Evolutionary conservation across 176 grass and related monocot genomes (phyloP).

Genomic region (Areca catechu): DNA sequence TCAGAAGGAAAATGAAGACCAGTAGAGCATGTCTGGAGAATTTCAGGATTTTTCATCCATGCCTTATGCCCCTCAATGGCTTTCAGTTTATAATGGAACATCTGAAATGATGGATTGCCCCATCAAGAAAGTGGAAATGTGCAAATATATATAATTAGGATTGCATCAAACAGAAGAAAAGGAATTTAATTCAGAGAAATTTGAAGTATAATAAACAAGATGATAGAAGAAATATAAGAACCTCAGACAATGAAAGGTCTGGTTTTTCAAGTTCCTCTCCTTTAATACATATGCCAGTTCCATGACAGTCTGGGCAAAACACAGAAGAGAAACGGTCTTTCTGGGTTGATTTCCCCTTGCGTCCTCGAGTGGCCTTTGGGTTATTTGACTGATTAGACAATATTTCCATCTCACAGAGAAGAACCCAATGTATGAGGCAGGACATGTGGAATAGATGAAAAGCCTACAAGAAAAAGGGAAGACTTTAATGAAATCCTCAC

Average conservation of each 20-base stretch:
- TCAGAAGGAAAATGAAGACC: conserved; percentile 65
- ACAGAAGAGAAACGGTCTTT: conserved; percentile 58
- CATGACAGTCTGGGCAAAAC: conserved; percentile 88
- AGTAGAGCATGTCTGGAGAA: conserved; percentile 80
- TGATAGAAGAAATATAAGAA: conserved; percentile 7
- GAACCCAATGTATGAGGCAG: conserved; percentile 89
- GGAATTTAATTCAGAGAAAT: background rate
- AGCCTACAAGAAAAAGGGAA: conserved; percentile 10
- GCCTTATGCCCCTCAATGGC: conserved; percentile 89
- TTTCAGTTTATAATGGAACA: conserved; percentile 92
- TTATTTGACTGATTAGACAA: conserved; percentile 41
- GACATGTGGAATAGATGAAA: conserved; percentile 78
- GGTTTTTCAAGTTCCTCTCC: conserved; percentile 88
- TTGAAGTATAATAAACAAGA: conserved; percentile 2
- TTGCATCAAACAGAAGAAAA: too few relatives aligned
- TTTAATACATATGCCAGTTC: conserved; percentile 60
- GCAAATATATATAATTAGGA: too few relatives aligned
- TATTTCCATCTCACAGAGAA: conserved; percentile 79
- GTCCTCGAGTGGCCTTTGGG: conserved; percentile 65
- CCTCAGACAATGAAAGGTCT: conserved; percentile 76
- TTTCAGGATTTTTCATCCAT: conserved; percentile 92
- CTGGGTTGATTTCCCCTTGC: conserved; percentile 52
- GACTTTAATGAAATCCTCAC: background rate
- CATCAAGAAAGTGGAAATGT: background rate
- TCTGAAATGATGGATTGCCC: conserved; percentile 29